A percentile compares a stretch with the other conserved stretches of the same genome.
Conservation (phyloP, 805 yeast genomes). For the Myxozyma neotropica region DNA sequence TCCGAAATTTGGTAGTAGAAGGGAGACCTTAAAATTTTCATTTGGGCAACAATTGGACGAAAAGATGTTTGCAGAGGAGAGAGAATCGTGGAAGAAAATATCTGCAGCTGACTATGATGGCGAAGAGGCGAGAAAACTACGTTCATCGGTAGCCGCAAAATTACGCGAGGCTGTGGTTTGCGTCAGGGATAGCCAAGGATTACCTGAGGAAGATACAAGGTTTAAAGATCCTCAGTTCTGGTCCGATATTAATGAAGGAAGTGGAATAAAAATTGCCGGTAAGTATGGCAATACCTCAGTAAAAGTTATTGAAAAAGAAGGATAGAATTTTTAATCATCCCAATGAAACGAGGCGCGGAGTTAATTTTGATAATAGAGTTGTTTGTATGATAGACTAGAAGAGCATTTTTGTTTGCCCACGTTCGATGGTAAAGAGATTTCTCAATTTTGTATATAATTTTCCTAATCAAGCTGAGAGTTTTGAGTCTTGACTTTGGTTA, state of each 20-base stretch:
- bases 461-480: too few species aligned
- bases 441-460: too few species aligned
- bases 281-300: conserved; percentile 48
- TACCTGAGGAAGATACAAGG: conserved; percentile 66
- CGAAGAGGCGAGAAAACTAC: conserved; percentile 60
- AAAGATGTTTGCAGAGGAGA: conserved; percentile 56
- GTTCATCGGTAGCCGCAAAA: conserved; percentile 70
- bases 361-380: neutral
- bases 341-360: too few species aligned
- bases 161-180: conserved; percentile 59
- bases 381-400: neutral
- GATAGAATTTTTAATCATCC: neutral
- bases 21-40: conserved; percentile 57
- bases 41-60: conserved; percentile 76
- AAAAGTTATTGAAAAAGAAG: conserved; percentile 26
- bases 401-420: too few species aligned
- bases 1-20: conserved; percentile 26
- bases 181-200: conserved; percentile 36
- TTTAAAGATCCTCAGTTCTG: conserved; percentile 73
- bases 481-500: too few species aligned
- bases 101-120: conserved; percentile 65
- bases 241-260: conserved; percentile 60
- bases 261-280: conserved; percentile 75
- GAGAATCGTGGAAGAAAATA: conserved; percentile 69
- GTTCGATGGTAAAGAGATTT: too few species aligned